These are phyloP conservation scores for Ramularia endophylla DNA, from an alignment of 2,329 filamentous ascomycete species.

Conservation along the genomic window DNA sequence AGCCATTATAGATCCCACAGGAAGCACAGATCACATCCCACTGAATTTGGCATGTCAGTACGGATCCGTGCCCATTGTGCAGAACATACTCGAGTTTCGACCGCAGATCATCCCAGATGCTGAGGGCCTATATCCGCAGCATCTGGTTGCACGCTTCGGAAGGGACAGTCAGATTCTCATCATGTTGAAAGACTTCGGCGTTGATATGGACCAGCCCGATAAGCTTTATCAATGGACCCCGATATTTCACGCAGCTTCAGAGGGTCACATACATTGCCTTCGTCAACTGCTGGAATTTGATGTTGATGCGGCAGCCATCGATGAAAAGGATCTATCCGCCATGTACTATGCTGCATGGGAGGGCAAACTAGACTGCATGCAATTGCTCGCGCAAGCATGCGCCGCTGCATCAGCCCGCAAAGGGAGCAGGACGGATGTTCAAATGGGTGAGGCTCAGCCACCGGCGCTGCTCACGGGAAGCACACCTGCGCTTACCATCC, in stretches of 20 bases:
- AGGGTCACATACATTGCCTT: constrained; percentile 86
- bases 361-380: constrained; percentile 91
- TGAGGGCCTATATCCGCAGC: constrained; percentile 94
- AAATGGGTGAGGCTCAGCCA: constrained; percentile 32
- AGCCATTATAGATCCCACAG: constrained; percentile 78
- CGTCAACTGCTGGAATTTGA: constrained; percentile 73
- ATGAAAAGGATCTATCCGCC: constrained; percentile 88
- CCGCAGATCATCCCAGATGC: constrained; percentile 87
- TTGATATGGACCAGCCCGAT: constrained; percentile 85
- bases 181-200: constrained; percentile 76
- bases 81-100: constrained; percentile 72
- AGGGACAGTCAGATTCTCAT: constrained; percentile 73
- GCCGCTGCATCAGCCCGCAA: constrained; percentile 11
- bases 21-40: constrained; percentile 86
- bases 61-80: constrained; percentile 76
- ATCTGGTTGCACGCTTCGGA: constrained; percentile 85
- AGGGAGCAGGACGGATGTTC: constrained; percentile 15
- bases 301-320: constrained; percentile 70
- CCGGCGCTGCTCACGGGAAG: constrained; percentile 51
- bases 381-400: constrained; percentile 61
- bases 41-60: constrained; percentile 94
- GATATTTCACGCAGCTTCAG: constrained; percentile 90
- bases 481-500: constrained; percentile 18
- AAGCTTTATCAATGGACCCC: constrained; percentile 98
- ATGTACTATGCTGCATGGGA: constrained; percentile 99